These are phyloP conservation scores for Hypericum androsaemum DNA, from an alignment of 345 rosid genomes.

Conservation along the genomic window DNA sequence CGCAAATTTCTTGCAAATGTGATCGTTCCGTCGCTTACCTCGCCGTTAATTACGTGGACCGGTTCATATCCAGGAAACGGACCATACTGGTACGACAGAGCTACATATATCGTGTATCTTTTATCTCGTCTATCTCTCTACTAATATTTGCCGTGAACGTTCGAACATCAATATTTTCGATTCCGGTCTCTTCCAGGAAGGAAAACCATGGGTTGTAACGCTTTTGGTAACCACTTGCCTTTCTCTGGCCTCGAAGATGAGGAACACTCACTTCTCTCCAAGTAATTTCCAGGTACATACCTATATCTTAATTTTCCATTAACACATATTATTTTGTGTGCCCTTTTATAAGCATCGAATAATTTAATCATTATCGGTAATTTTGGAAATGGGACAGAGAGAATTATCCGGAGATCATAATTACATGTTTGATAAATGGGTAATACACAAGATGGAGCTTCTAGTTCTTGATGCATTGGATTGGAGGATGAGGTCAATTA, in stretches of 20 bases:
- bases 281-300: conserved; percentile 28
- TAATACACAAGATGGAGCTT: conserved; percentile 45
- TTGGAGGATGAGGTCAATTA: conserved; percentile 68
- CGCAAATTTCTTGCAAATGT: conserved; percentile 20
- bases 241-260: conserved; percentile 47
- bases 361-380: background rate
- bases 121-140: no score
- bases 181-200: conserved; percentile 19
- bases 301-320: no score
- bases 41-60: conserved; percentile 44
- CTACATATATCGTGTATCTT: background rate
- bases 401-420: conserved; percentile 10
- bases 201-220: conserved; percentile 33
- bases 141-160: no score
- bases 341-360: background rate
- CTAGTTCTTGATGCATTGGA: conserved; percentile 43
- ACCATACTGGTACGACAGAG: conserved; percentile 22
- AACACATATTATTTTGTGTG: background rate
- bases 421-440: conserved; percentile 27
- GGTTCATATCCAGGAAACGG: conserved; percentile 32
- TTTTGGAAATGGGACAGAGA: conserved; percentile 20
- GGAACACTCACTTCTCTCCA: conserved; percentile 17
- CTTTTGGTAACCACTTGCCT: conserved; percentile 33
- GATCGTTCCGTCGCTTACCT: conserved; percentile 30
- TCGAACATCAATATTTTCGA: no score